Base-by-base conservation (phyloP, 2,329 filamentous ascomycete genomes). In the Neurospora sp. region DNA sequence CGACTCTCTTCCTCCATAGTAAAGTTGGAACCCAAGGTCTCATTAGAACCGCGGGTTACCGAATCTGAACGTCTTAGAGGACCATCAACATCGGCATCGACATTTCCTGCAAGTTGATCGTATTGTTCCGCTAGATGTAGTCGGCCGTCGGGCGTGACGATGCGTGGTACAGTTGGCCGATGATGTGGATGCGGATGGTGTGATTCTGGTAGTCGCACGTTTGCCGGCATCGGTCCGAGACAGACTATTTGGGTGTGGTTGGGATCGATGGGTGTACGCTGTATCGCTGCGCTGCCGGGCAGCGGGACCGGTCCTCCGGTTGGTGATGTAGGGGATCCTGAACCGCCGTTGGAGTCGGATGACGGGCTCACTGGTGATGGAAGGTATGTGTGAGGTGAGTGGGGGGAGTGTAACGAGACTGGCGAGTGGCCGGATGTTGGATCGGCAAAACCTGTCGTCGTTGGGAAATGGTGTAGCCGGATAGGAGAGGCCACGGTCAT, bases 11-110 rank as follows among this genome's bases (percentile, higher is more conserved):
- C 84, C 33, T 87, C 83, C 10, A 86, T 82, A 0, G 86, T 88
- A 73, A 82, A 88, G 70, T 88, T 86, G 75, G 86, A 88, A 23
- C 86, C 85, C 8, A 88, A 76, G 2, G 85, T 87, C 70, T 83
- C 82, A 39, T 78, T 78, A 6, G 77, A 78, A 8, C 74, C 72
- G 38, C 77, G 76, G 1, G 72, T 71, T 6, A 70, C 67, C 3
- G 71, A 72, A 17, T 71, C 69, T 6, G 72, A 72, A 66, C 71
- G 75, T 2, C 71, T 67, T 3, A 71, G 68, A 65, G 68, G 23
- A 8, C 66, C 69, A 38, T 17, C 43, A 10, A 43, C 6, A 19
- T 37, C 43, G 15, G 17, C 10, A 40, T 68, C 41, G 8, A 17
- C 12, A 17, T 62, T 4, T 57, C 10, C 46, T 57, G 19, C 12